Evolutionary conservation across 2,329 filamentous ascomycete genomes (phyloP).

Genomic region (Aspergillus hortae): DNA sequence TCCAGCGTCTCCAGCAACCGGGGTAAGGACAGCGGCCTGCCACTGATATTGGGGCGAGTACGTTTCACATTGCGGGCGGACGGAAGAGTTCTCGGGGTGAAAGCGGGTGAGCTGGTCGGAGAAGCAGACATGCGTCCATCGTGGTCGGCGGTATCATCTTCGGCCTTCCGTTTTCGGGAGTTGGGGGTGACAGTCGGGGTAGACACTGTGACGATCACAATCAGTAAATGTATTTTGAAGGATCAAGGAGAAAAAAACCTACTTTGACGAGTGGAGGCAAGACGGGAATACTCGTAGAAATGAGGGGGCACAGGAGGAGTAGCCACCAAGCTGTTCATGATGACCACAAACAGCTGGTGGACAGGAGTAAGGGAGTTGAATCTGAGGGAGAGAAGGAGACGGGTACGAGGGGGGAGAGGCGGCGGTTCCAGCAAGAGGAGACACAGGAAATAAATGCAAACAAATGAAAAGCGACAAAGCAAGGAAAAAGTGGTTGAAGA

Average conservation of each 20-base stretch:
- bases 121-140: conserved; percentile 90
- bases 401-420: conserved; percentile 1
- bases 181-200: conserved; percentile 38
- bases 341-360: conserved; percentile 33
- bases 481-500: conserved; percentile 12
- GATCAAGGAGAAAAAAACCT: conserved; percentile 23
- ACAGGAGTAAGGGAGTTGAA: conserved; percentile 16
- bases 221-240: conserved; percentile 9
- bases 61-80: conserved; percentile 66
- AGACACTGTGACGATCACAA: conserved; percentile 29
- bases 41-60: conserved; percentile 64
- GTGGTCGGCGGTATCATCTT: conserved; percentile 59
- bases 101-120: conserved; percentile 75
- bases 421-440: conserved; percentile 12
- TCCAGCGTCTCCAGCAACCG: conserved; percentile 94
- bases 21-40: conserved; percentile 62
- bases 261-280: conserved; percentile 60
- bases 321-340: conserved; percentile 61
- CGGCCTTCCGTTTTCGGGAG: conserved; percentile 81
- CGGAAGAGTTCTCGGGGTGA: conserved; percentile 64
- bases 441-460: conserved; percentile 6
- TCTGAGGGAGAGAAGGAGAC: conserved; percentile 6
- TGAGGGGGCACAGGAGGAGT: conserved; percentile 60
- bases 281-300: conserved; percentile 58
- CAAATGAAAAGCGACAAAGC: conserved; percentile 5